phyloP scores from a whole-genome alignment of 148 eudicot species.

The Heliamphora exappendiculata region DNA sequence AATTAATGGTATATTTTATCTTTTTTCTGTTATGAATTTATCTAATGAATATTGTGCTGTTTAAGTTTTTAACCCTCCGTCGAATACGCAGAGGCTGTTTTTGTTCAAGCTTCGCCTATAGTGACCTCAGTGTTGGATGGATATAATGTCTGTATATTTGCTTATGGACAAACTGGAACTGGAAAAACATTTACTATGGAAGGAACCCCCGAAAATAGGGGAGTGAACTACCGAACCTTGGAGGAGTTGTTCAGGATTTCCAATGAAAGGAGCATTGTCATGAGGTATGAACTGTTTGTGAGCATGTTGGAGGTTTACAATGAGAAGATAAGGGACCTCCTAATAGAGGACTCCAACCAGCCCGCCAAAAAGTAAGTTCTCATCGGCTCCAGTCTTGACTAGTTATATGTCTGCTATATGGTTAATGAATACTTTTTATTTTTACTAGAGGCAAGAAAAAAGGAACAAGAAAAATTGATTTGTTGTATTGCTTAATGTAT shows the following conservation, averaged over 20 bases:
- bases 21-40: neutral
- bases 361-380: constrained; percentile 62
- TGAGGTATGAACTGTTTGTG: constrained; percentile 70
- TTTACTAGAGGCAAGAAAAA: neutral
- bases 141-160: constrained; percentile 93
- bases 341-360: constrained; percentile 62
- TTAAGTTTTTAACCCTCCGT: neutral
- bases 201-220: constrained; percentile 82
- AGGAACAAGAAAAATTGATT: neutral
- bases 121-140: constrained; percentile 86
- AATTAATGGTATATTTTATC: neutral
- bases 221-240: constrained; percentile 85
- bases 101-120: constrained; percentile 56
- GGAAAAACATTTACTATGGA: constrained; percentile 99
- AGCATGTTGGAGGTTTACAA: constrained; percentile 99
- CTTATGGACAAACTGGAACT: constrained; percentile 97
- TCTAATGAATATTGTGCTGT: neutral
- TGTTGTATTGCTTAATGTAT: neutral
- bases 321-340: constrained; percentile 85
- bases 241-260: constrained; percentile 72
- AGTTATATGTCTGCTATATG: neutral
- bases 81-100: constrained; percentile 63
- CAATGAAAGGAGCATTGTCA: constrained; percentile 48
- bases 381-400: neutral
- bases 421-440: neutral